These are phyloP conservation scores for Claviceps cyperi DNA, from an alignment of 2,329 filamentous ascomycete genomes.

Conservation along the genomic window DNA sequence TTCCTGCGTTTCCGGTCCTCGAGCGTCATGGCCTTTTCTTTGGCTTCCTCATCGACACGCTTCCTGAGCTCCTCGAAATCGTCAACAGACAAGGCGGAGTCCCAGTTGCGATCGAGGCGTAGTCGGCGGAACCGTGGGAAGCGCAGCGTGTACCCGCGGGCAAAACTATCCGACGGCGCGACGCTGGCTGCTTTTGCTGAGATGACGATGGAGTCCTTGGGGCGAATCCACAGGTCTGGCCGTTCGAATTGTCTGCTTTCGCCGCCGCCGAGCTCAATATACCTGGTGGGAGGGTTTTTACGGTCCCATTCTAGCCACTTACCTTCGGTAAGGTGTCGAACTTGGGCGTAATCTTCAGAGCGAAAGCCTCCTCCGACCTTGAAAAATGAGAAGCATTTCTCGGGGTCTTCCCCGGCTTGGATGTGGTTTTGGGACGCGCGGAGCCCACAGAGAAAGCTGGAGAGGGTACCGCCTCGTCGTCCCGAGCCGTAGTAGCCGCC, in stretches of 20 bases:
- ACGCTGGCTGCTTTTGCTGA: conserved; percentile 80
- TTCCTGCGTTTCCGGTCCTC: conserved; percentile 45
- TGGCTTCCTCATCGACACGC: conserved; percentile 53
- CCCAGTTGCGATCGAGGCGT: conserved; percentile 73
- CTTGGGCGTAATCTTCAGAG: conserved; percentile 68
- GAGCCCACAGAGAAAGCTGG: conserved; percentile 82
- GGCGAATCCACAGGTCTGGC: conserved; percentile 88
- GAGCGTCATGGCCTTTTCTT: conserved; percentile 65
- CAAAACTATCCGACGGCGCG: conserved; percentile 61
- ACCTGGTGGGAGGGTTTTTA: conserved; percentile 59
- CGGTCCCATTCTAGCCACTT: conserved; percentile 84
- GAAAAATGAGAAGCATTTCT: conserved; percentile 88
- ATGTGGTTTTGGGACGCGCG: conserved; percentile 57
- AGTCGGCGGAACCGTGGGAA: conserved; percentile 83
- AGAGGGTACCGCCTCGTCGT: conserved; percentile 64
- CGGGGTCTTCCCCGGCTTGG: conserved; percentile 41
- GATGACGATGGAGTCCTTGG: conserved; percentile 73
- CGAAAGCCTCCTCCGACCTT: conserved; percentile 93
- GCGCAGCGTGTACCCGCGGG: conserved; percentile 60
- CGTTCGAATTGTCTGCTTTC: conserved; percentile 55
- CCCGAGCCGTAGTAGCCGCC: conserved; percentile 91
- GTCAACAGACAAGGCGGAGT: conserved; percentile 59
- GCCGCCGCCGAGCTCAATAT: conserved; percentile 69
- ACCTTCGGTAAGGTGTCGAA: conserved; percentile 72
- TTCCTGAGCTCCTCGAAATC: conserved; percentile 62